Conservation (phyloP, 768 basidiomycete genomes). For the Russula sp. region DNA sequence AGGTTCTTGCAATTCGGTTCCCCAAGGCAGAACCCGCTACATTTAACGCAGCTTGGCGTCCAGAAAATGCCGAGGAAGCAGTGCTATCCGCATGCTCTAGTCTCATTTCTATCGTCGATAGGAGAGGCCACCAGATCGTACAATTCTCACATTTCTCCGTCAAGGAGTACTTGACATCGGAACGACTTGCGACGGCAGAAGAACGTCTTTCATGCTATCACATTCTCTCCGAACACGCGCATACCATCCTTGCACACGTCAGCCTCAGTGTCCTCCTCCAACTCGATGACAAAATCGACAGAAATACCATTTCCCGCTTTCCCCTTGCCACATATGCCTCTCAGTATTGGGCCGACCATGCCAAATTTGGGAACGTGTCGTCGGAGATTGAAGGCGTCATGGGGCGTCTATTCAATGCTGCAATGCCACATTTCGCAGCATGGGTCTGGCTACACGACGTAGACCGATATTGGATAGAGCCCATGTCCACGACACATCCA, state of each 20-base stretch:
- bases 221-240: constrained; percentile 5
- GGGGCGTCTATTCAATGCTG: constrained; percentile 5
- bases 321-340: constrained; percentile 4
- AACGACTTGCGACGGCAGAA: neutral
- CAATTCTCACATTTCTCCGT: constrained; percentile 18
- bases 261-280: constrained; percentile 16
- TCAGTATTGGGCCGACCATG: constrained; percentile 18
- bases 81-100: neutral
- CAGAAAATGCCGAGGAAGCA: neutral
- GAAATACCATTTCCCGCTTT: neutral
- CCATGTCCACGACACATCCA: neutral
- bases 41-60: constrained; percentile 7
- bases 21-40: neutral
- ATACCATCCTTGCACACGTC: constrained; percentile 1
- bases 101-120: neutral
- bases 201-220: constrained; percentile 14
- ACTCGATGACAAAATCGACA: constrained; percentile 7
- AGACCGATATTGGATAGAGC: constrained; percentile 1
- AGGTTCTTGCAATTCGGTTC: constrained; percentile 17
- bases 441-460: constrained; percentile 20
- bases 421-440: constrained; percentile 1
- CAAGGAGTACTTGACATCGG: constrained; percentile 23
- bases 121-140: neutral
- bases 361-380: neutral
- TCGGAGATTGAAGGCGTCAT: neutral